Percentiles rank a stretch among this genome's conserved stretches.
Evolutionary conservation across 441 rosid genomes (phyloP).

Genomic region (Gossypium gossypioides): DNA sequence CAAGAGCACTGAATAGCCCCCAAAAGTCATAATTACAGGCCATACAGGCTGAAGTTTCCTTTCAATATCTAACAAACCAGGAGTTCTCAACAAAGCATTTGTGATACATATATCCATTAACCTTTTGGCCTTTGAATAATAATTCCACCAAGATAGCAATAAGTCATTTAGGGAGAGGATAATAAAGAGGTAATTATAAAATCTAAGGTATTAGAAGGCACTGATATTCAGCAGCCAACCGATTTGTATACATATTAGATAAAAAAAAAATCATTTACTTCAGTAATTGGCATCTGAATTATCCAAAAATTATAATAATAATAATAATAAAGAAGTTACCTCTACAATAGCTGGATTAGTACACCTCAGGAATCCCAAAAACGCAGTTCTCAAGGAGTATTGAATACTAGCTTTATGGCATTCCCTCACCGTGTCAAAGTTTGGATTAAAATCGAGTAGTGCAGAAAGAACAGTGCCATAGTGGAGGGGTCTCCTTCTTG

Average conservation of each 20-base stretch:
- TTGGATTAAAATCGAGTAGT: slow-evolving; percentile 68
- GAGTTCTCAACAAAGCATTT: neutral
- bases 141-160: slow-evolving; percentile 3
- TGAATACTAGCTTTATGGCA: slow-evolving; percentile 70
- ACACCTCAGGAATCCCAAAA: slow-evolving; percentile 88
- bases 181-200: neutral
- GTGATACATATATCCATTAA: neutral
- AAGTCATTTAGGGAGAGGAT: neutral
- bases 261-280: neutral
- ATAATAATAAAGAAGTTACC: slow-evolving; percentile 33
- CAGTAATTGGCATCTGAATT: slow-evolving; percentile 3
- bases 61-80: neutral
- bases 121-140: neutral
- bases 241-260: neutral
- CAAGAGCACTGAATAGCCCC: slow-evolving; percentile 3
- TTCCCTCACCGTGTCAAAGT: slow-evolving; percentile 53
- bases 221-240: neutral
- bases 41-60: neutral
- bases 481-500: slow-evolving; percentile 76
- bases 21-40: neutral
- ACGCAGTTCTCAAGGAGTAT: slow-evolving; percentile 87
- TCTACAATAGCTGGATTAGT: slow-evolving; percentile 63
- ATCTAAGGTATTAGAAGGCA: neutral
- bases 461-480: slow-evolving; percentile 61
- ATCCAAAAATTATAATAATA: neutral